Conservation (phyloP, 805 yeast genomes). For the Cyberlindnera amylophila region DNA sequence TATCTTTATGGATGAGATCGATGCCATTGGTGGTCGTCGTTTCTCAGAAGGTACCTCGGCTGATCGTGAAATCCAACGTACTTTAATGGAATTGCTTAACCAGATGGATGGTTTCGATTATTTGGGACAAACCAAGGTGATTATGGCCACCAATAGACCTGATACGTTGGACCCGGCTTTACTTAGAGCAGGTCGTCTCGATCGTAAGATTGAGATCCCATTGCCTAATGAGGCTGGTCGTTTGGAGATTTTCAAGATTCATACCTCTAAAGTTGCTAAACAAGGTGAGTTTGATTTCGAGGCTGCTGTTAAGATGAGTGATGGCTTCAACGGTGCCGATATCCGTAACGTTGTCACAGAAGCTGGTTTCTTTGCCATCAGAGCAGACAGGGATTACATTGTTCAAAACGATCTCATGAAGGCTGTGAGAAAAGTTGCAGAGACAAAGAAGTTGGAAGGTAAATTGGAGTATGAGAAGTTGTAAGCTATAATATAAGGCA, state of each 20-base stretch:
- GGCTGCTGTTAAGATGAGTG: slow-evolving; percentile 97
- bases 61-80: slow-evolving; percentile 97
- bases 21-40: slow-evolving; percentile 98
- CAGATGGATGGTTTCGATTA: slow-evolving; percentile 99
- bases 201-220: slow-evolving; percentile 92
- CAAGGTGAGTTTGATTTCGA: slow-evolving; percentile 96
- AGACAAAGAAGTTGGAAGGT: slow-evolving; percentile 95
- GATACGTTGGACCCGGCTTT: slow-evolving; percentile 97
- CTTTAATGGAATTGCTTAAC: slow-evolving; percentile 92
- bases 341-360: slow-evolving; percentile 96
- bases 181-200: slow-evolving; percentile 95
- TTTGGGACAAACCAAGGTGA: slow-evolving; percentile 93
- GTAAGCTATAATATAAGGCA: slow-evolving; percentile 27
- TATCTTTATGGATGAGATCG: slow-evolving; percentile 97
- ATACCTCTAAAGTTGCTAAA: slow-evolving; percentile 77
- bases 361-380: slow-evolving; percentile 96
- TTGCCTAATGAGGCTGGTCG: slow-evolving; percentile 96
- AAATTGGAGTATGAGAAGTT: slow-evolving; percentile 92
- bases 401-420: slow-evolving; percentile 92
- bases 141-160: slow-evolving; percentile 99
- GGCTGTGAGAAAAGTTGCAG: slow-evolving; percentile 97
- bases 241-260: slow-evolving; percentile 90
- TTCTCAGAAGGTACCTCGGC: slow-evolving; percentile 98
- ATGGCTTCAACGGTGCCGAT: slow-evolving; percentile 98
- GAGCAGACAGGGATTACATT: slow-evolving; percentile 96